Base-by-base conservation (phyloP, 2,329 filamentous ascomycete genomes). In the Alternaria triticimaculans region DNA sequence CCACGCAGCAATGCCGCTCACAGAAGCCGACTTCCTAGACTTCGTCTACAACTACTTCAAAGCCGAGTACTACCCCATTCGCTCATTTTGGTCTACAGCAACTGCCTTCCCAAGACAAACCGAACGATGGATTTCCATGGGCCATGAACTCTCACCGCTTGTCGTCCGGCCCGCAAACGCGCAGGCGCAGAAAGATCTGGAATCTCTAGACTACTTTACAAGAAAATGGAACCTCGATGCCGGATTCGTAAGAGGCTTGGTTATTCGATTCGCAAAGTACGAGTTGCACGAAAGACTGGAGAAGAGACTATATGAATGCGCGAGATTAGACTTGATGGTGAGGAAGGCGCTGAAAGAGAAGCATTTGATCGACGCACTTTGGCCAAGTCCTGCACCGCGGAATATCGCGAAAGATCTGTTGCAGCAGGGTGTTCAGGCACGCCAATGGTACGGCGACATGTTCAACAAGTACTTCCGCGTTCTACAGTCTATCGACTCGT, bases 21-120 rank as follows among this genome's bases (percentile, higher is more conserved):
- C 66, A 23, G 76, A 78, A 53, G 54, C 61, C 7, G 78, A 80
- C 50, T 75, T 80, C 28, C 60, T 77, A 6, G 76, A 79, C 49
- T 80, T 80, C 54, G 62, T 79, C 8, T 77, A 66, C 65, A 79
- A 79, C 53, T 80, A 80, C 57, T 79, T 73, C 71, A 80, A 78
- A 63, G 77, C 77, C 15, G 78, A 80, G 70, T 80, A 80, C 50
- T 70, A 74, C 3, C 78, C 78, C 4, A 79, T 80, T 11, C 72
- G 77, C 21, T 79, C 76, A 8, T 72, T 80, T 50, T 80, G 75
- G 72, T 71, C 69, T 0, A 80, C 78, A 20, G 77, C 78, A 33
- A 74, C 76, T 5, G 78, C 78, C 3, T 69, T 75, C 2, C 78
- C 78, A 6, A 65, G 66, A 20, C 72, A 76, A 46, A 64, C 72